Base-by-base conservation (phyloP, 2,329 filamentous ascomycete species). In the Calycina marina region DNA sequence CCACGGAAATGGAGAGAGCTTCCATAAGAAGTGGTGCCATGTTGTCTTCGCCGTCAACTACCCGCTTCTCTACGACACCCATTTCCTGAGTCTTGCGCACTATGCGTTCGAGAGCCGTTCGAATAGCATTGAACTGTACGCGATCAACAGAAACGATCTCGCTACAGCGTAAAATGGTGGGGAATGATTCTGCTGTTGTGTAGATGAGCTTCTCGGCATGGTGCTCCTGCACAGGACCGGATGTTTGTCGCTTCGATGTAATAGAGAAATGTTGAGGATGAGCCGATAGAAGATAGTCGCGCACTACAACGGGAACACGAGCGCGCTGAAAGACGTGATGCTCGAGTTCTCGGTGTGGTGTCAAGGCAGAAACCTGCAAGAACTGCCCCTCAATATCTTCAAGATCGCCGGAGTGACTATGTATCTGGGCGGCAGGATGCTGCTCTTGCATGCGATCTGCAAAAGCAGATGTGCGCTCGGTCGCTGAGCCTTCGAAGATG, bases 341-440 rank as follows among this genome's bases (percentile, higher is more conserved):
- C 1, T 60, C 59, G 16, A 92, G 63, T 50, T 94, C 80, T 26
- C 85, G 82, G 54, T 93, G 78, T 3, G 83, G 74, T 32, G 72
- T 84, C 32, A 96, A 71, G 5, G 80, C 66, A 22, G 73, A 88
- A 35, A 96, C 73, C 34, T 90, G 75, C 32, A 96, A 53, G 56
- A 82, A 94, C 48, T 96, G 88, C 9, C 88, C 88, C 56, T 96
- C 88, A 2, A 88, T 69, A 46, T 90, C 82, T 38, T 86, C 79
- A 8, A 76, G 65, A 31, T 74, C 73, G 5, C 72, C 71, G 17
- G 67, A 66, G 3, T 9, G 16, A 15, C 73, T 75, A 25, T 92
- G 63, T 37, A 94, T 77, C 47, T 90, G 80, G 3, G 88, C 86
- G 2, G 78, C 64, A 3, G 86, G 88, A 50, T 93, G 84, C 47